Evolutionary conservation across 1,139 yeast genomes (phyloP), one percentile per base, ranked within the genome.

Genomic region (Blastobotrys indianensis): DNA sequence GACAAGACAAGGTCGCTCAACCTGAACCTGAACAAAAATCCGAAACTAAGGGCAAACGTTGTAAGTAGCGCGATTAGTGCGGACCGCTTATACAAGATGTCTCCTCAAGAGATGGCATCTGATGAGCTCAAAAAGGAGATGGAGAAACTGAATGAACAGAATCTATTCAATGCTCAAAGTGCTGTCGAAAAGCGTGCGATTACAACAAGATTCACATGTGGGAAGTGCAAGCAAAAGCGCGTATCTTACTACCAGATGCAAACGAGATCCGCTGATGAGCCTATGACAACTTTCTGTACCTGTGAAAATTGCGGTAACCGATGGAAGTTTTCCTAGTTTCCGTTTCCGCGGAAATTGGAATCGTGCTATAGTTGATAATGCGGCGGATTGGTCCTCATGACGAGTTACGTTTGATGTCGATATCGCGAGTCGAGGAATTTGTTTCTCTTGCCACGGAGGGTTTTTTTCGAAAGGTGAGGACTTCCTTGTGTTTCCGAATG

Each of bases 231-330:
- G 68, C 92, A 88, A 64, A 87, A 90, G 74, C 87, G 86, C 72
- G 98, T 92, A 33, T 85, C 95, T 58, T 92, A 92, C 66, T 92
- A 88, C 68, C 98, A 92, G 70, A 78, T 92, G 85, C 98, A 92
- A 73, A 92, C 98, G 34, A 76, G 98, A 67, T 85, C 95, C 49
- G 98, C 98, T 23, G 98, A 92, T 78, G 98, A 92, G 68, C 98
- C 98, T 51, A 77, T 92, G 62, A 92, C 98, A 7, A 92, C 98
- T 2, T 92, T 92, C 64, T 92, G 97, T 72, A 90, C 97, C 1
- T 92, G 97, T 72, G 97, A 90, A 62, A 85, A 82, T 57, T 92
- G 98, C 73, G 97, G 97, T 55, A 87, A 92, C 64, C 79, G 97
- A 67, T 92, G 97, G 97, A 90, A 92, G 68, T 90, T 90, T 63